Base-by-base conservation (phyloP, 345 rosid genomes). In the Trapa bicornis region DNA sequence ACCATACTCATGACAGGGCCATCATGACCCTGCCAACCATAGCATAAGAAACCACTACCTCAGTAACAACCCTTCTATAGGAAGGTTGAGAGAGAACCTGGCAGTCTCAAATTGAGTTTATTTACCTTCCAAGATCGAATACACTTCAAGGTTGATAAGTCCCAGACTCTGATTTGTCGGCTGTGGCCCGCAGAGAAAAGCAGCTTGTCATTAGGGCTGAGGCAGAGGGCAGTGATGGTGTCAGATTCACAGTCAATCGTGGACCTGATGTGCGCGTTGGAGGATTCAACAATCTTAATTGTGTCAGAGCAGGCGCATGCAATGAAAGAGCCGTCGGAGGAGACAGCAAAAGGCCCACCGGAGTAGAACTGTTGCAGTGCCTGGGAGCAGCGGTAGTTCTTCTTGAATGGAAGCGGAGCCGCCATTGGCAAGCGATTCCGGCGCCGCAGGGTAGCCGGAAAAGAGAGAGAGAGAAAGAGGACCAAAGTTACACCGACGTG, bases 151-250 rank as follows among this genome's bases (percentile, higher is more conserved):
- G 86, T 87, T 56, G 82, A 83, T 79, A 89, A 71, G 69, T 94
- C 96, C 99, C 99, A 91, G 71, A 91, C 93, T 74, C 84, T 86
- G 61, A 94, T 91, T 70, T 86, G 96, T 67, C 93, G 80, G 70
- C 97, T 91, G 74, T 89, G 96, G 12, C 91, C 95, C n/a, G 96
- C 85, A 53, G 91, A 85, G 85, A 94, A 94, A 52, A 94, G 86
- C 42, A 94, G 56, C 77, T 85, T 89, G 74, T 89, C 85, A 38
- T 86, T 68, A 65, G 97, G 97, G 75, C 91, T 85, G 67, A 94
- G 87, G 61, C 88, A 82, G 76, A 94, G 74, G 0, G 96, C 92
- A 11, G 97, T 91, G 65, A 91, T 72, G 16, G 86, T 70, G 66
- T 84, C 95, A 4, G 88, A 82, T 16, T 82, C 88, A 2, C 80